A percentile compares a stretch with the other conserved stretches of the same genome.
Evolutionary conservation across 306 rosid species (phyloP).

Genomic region (Vigna angularis): DNA sequence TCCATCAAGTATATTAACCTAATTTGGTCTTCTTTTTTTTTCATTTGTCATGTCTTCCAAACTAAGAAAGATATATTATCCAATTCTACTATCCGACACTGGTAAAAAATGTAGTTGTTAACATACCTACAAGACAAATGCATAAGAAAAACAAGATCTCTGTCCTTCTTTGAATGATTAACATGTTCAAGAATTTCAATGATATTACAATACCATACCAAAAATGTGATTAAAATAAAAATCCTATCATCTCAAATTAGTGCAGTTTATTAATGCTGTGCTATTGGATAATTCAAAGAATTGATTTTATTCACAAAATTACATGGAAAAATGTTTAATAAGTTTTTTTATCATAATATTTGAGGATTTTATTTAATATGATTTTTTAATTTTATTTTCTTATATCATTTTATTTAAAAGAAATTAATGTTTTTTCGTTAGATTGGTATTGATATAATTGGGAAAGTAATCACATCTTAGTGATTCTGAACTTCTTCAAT

Average conservation of each 20-base stretch:
- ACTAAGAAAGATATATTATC: not conserved
- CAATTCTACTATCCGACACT: not conserved
- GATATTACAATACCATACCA: not conserved
- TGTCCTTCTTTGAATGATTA: not conserved
- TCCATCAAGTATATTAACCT: conserved; percentile 21
- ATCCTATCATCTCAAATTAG: not conserved
- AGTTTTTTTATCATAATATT: too few relatives aligned
- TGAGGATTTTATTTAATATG: too few relatives aligned
- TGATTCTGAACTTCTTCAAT: too few relatives aligned
- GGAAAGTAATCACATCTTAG: too few relatives aligned
- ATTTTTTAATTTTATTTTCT: too few relatives aligned
- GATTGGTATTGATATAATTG: too few relatives aligned
- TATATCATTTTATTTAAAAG: too few relatives aligned
- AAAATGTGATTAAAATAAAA: conserved; percentile 10
- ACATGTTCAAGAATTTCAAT: not conserved
- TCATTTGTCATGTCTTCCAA: conserved; percentile 30
- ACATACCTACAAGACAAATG: not conserved
- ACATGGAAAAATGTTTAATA: too few relatives aligned
- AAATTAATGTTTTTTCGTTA: too few relatives aligned
- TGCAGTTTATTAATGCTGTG: not conserved
- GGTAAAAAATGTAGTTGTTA: not conserved
- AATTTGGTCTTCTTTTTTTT: conserved; percentile 24
- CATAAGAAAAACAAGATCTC: not conserved
- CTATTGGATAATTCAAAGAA: too few relatives aligned
- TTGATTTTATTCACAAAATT: too few relatives aligned